phyloP scores from a whole-genome alignment of 225 moss, liverwort and hornwort genomes.

The Antitrichia curtipendula region DNA sequence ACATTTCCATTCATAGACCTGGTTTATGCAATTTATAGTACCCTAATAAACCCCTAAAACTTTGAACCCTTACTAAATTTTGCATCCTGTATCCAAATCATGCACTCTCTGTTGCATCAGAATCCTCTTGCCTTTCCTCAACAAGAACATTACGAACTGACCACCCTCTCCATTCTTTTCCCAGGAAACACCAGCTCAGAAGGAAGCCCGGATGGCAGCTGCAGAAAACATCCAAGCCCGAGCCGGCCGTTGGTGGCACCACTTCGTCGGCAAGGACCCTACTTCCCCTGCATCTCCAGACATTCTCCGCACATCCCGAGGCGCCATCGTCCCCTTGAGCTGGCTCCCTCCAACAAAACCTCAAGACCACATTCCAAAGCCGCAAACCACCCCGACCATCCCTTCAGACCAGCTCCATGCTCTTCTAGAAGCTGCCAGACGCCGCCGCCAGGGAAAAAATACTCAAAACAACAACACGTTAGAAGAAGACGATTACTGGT shows the following conservation, averaged over 20 bases:
- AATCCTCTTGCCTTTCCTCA: not conserved
- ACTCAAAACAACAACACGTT: not conserved
- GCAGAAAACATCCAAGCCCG: slow-evolving; percentile 68
- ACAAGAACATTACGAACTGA: not conserved
- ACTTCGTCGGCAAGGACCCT: slow-evolving; percentile 37
- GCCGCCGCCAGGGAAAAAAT: slow-evolving; percentile 8
- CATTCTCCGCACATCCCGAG: slow-evolving; percentile 26
- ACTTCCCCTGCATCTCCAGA: not conserved
- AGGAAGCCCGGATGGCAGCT: slow-evolving; percentile 77
- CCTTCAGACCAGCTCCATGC: slow-evolving; percentile 31
- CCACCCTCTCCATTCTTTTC: not conserved
- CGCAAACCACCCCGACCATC: not conserved
- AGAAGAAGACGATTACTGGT: slow-evolving; percentile 82
- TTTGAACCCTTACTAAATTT: not conserved
- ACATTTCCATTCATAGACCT: not conserved
- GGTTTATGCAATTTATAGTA: not conserved
- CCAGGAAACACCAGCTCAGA: slow-evolving; percentile 74
- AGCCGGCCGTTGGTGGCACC: slow-evolving; percentile 92
- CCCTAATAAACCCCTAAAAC: no score
- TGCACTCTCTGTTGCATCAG: not conserved
- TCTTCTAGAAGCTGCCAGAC: slow-evolving; percentile 64
- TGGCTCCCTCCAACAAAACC: slow-evolving; percentile 5
- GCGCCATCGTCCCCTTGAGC: slow-evolving; percentile 56
- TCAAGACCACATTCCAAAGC: not conserved
- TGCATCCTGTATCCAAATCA: not conserved